Evolutionary conservation across 768 basidiomycete species (phyloP).

Genomic region (Suillus plorans): DNA sequence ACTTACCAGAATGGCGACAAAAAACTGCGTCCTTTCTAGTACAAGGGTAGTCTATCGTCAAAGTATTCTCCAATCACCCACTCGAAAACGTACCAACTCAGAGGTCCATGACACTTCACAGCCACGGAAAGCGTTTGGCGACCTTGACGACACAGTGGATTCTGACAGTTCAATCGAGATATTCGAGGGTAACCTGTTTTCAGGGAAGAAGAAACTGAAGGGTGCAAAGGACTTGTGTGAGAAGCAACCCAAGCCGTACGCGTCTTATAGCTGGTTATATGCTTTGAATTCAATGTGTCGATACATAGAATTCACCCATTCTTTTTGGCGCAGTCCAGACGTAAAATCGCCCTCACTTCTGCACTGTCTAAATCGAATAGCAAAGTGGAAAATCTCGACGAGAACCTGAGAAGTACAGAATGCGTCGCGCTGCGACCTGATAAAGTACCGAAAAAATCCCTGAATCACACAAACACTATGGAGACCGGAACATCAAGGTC

Average conservation of each 20-base stretch:
- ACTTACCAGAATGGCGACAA: not conserved
- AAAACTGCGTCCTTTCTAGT: not conserved
- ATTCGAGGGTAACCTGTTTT: constrained; percentile 19
- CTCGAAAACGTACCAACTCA: not conserved
- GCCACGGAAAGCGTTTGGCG: not conserved
- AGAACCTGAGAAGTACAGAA: not conserved
- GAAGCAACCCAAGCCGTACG: constrained; percentile 11
- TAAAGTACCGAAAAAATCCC: not conserved
- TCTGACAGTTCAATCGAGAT: constrained; percentile 34
- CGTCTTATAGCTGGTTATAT: not conserved
- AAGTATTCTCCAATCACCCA: not conserved
- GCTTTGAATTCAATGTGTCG: constrained; percentile 9
- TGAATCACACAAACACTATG: not conserved
- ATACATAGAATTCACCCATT: constrained; percentile 20
- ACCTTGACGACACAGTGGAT: constrained; percentile 15
- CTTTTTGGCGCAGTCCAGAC: constrained; percentile 12
- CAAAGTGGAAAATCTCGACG: not conserved
- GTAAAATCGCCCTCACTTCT: not conserved
- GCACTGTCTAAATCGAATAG: not conserved
- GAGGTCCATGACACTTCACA: not conserved
- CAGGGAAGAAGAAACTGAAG: constrained; percentile 12
- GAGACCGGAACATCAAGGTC: not conserved
- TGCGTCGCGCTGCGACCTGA: not conserved
- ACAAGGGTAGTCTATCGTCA: not conserved
- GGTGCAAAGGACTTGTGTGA: constrained; percentile 19